A percentile compares a stretch with the other conserved stretches of the same genome.
Conservation (phyloP, 2,329 filamentous ascomycete species). For the Fusarium paranaense region DNA sequence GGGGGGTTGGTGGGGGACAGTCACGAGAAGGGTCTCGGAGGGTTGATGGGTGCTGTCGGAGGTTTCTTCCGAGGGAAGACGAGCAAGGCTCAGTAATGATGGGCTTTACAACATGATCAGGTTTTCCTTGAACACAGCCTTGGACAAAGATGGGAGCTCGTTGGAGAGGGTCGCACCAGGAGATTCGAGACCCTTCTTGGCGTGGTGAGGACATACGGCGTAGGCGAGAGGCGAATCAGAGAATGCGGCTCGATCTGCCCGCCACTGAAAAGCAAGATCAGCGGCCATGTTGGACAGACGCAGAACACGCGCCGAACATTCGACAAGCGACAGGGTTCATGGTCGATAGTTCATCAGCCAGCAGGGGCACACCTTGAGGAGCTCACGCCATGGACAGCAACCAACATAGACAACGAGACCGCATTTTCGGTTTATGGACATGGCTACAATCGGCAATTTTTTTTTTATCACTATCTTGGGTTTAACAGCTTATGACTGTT, state of each 20-base stretch:
- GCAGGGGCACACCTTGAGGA: not conserved
- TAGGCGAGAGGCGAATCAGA: slow-evolving; percentile 29
- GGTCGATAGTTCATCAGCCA: not conserved
- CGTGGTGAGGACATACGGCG: slow-evolving; percentile 8
- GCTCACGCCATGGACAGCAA: not conserved
- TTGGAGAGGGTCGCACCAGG: slow-evolving; percentile 6
- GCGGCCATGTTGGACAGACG: slow-evolving; percentile 9
- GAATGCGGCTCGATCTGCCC: slow-evolving; percentile 3
- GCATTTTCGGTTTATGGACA: not conserved
- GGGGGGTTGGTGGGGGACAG: slow-evolving; percentile 69
- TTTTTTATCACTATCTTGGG: not conserved
- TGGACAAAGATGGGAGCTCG: slow-evolving; percentile 26
- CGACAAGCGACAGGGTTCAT: slow-evolving; percentile 23
- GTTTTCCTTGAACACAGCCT: slow-evolving; percentile 5
- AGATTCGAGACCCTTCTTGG: slow-evolving; percentile 36
- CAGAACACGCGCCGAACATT: slow-evolving; percentile 40
- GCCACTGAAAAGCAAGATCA: slow-evolving; percentile 7
- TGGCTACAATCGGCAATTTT: slow-evolving; percentile 1
- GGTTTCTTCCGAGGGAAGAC: slow-evolving; percentile 69
- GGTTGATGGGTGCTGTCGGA: slow-evolving; percentile 68
- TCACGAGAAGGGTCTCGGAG: slow-evolving; percentile 64
- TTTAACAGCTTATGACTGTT: not conserved
- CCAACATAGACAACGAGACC: not conserved
- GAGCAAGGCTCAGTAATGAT: slow-evolving; percentile 3
- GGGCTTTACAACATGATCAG: not conserved